phyloP scores from a whole-genome alignment of 2,329 filamentous ascomycete species.

The Microdochium paspali region DNA sequence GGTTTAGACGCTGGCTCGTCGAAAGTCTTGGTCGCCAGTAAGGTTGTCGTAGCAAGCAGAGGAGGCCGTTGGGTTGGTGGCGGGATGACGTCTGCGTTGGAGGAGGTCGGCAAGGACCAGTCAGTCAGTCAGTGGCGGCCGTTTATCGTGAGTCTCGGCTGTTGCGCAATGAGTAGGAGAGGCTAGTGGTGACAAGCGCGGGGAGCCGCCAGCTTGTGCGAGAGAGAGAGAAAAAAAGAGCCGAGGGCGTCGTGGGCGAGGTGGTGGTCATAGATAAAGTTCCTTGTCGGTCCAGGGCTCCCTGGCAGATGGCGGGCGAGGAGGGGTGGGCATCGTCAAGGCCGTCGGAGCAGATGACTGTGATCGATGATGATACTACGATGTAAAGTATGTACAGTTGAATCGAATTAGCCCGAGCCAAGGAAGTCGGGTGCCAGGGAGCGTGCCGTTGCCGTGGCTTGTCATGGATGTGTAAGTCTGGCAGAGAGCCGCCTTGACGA shows the following conservation, averaged over 20 bases:
- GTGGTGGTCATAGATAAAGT: background rate
- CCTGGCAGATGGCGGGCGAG: background rate
- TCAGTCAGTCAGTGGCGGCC: too few relatives aligned
- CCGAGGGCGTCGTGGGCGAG: background rate
- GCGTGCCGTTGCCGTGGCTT: too few relatives aligned
- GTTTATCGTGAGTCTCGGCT: too few relatives aligned
- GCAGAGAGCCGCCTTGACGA: too few relatives aligned
- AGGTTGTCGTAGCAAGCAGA: too few relatives aligned
- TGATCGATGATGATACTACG: background rate
- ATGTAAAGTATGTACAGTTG: too few relatives aligned
- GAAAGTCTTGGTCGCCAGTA: background rate
- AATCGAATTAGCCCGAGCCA: background rate
- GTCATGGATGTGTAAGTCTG: background rate
- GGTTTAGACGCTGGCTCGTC: background rate
- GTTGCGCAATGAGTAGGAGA: background rate
- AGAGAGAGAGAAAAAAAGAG: too few relatives aligned
- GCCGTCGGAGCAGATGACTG: too few relatives aligned
- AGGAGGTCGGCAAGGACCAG: too few relatives aligned
- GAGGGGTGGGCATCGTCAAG: background rate
- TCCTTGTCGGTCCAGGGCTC: background rate
- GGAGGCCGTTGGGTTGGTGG: too few relatives aligned
- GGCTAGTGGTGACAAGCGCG: background rate
- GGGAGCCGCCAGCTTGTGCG: background rate
- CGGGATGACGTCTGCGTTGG: too few relatives aligned
- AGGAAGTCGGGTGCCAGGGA: too few relatives aligned